A percentile compares a stretch with the other conserved stretches of the same genome.
These are phyloP conservation scores for Barbarea vulgaris DNA, from an alignment of 345 rosid species.

Conservation along the genomic window DNA sequence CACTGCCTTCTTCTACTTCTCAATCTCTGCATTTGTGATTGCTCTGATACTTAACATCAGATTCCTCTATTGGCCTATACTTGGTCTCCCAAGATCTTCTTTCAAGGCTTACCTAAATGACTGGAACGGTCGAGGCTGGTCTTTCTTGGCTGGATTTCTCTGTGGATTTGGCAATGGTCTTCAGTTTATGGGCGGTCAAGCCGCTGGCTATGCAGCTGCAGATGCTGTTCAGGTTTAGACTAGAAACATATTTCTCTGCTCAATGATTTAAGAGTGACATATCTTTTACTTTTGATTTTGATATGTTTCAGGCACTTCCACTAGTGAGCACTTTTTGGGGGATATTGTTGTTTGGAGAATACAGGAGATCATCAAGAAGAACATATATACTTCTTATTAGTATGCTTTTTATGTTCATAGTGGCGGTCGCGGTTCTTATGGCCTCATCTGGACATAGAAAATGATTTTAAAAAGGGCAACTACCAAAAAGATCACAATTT, in stretches of 20 bases:
- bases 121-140: conserved; percentile 86
- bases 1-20: conserved; percentile 83
- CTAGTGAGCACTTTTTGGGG: conserved; percentile 94
- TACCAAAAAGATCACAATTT: too few relatives aligned
- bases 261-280: neutral
- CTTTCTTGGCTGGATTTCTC: conserved; percentile 73
- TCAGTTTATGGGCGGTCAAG: conserved; percentile 90
- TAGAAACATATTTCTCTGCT: neutral
- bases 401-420: conserved; percentile 77
- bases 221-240: conserved; percentile 84
- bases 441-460: conserved; percentile 75
- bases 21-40: conserved; percentile 58
- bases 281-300: conserved; percentile 2
- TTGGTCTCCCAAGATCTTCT: conserved; percentile 63
- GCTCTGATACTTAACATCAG: conserved; percentile 60
- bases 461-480: conserved; percentile 33
- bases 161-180: conserved; percentile 89
- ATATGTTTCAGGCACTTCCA: conserved; percentile 73
- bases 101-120: conserved; percentile 66
- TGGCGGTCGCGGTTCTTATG: conserved; percentile 76
- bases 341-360: conserved; percentile 78
- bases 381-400: conserved; percentile 61
- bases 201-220: conserved; percentile 92
- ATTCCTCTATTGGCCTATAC: conserved; percentile 67
- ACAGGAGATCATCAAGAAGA: conserved; percentile 66